phyloP scores from a whole-genome alignment of 306 rosid species.

The Cyamopsis tetragonoloba region DNA sequence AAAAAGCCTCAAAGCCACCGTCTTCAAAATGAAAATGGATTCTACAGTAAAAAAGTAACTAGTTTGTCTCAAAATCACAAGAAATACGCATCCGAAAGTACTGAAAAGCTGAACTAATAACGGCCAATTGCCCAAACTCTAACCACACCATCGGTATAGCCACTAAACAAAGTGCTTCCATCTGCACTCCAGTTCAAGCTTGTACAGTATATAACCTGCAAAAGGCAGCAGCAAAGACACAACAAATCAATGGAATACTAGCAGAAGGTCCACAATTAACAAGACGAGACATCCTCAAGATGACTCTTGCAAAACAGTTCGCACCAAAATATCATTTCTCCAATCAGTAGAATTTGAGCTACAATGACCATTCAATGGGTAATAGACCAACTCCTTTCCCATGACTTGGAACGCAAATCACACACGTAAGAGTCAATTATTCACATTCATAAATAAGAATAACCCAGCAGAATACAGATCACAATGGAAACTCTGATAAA shows the following conservation, averaged over 20 bases:
- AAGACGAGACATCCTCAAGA: too few species aligned
- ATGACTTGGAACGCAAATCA: too few species aligned
- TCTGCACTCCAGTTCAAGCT: conserved; percentile 91
- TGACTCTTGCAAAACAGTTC: too few species aligned
- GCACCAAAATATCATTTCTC: too few species aligned
- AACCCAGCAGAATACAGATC: too few species aligned
- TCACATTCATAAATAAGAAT: too few species aligned
- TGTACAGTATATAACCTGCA: conserved; percentile 81
- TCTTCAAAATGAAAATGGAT: conserved; percentile 2
- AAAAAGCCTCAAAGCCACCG: conserved; percentile 51
- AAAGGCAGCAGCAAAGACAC: not conserved
- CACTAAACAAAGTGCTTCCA: conserved; percentile 97
- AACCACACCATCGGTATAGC: conserved; percentile 89
- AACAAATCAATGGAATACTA: not conserved
- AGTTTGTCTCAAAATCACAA: conserved; percentile 37
- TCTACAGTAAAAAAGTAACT: conserved; percentile 39
- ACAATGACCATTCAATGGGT: too few species aligned
- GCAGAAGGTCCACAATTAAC: too few species aligned
- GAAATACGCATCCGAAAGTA: conserved; percentile 6
- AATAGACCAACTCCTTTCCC: too few species aligned
- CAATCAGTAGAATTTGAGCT: too few species aligned
- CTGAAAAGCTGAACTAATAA: conserved; percentile 28
- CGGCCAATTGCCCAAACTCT: conserved; percentile 97
- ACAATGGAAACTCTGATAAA: too few species aligned
- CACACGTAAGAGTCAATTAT: too few species aligned